Evolutionary conservation across 2,329 filamentous ascomycete species (phyloP), one percentile per base, ranked within the genome.

Genomic region (Orbilia blumenaviensis): DNA sequence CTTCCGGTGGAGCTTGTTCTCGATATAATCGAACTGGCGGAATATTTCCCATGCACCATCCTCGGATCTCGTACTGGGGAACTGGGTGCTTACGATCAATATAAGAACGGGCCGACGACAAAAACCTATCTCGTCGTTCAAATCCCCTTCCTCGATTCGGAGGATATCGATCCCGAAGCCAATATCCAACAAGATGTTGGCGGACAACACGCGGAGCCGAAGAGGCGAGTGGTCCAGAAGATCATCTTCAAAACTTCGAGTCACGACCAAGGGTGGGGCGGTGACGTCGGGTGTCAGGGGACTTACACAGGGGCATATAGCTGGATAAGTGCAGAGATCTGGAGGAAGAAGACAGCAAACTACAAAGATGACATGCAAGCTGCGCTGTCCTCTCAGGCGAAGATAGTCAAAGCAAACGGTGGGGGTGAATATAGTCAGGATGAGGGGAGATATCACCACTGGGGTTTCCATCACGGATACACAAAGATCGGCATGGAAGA

Each of bases 241-340:
- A 27, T 72, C n/a, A 9, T 58, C 2, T 72, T 72, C 50, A 54
- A 25, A 23, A 52, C 63, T 27, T 32, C 18, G 9, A 63, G 58
- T 44, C 23, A 46, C 6, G 67, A 64, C 41, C 44, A 46, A 25
- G 58, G 46, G 27, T 36, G 34, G 32, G 42, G 36, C 25, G 29
- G n/a, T 16, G 18, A 34, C 16, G 2, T 8, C 2, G 32, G 46
- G 27, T 54, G 42, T 6, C 41, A 1, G 5, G 60, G 60, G 2
- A 64, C 46, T 4, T 72, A 64, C 25, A 64, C 12, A 14, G 46
- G 42, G 4, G 38, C 48, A 2, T 52, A 25, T 23, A 64, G 46
- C 25, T 72, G 67, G 67, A n/a, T 72, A 14, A 58, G 56, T 7
- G 64, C 18, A 1, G 64, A 68, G 12, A 46, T 68, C 10, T 68